A percentile compares a stretch with the other conserved stretches of the same genome.
phyloP scores from a whole-genome alignment of 2,329 filamentous ascomycete species.

The Nigrograna mackinnonii region DNA sequence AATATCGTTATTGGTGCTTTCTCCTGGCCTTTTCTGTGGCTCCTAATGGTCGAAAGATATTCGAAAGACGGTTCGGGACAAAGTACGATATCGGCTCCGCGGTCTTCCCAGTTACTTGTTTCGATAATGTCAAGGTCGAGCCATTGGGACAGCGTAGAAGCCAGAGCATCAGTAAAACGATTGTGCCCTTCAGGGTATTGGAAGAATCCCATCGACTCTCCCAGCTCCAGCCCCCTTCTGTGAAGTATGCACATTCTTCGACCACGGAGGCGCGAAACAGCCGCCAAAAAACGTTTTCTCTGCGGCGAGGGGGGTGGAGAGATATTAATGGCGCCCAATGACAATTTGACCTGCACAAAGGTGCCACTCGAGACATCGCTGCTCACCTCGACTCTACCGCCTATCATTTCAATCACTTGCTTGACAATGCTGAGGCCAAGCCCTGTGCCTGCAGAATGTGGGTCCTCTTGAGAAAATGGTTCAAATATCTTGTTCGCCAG shows the following conservation, averaged over 20 bases:
- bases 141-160: slow-evolving; percentile 20
- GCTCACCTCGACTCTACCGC: slow-evolving; percentile 23
- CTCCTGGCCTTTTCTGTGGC: slow-evolving; percentile 3
- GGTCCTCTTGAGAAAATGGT: slow-evolving; percentile 40
- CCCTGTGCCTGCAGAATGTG: slow-evolving; percentile 22
- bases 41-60: slow-evolving; percentile 29
- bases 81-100: slow-evolving; percentile 32
- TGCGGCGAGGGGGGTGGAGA: slow-evolving; percentile 3
- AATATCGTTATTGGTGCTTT: slow-evolving; percentile 32
- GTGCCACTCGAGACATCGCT: slow-evolving; percentile 22
- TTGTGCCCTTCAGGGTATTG: slow-evolving; percentile 14
- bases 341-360: slow-evolving; percentile 39
- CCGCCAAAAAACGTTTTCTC: slow-evolving; percentile 14
- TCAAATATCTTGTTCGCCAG: slow-evolving; percentile 34
- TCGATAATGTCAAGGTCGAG: slow-evolving; percentile 31
- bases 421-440: slow-evolving; percentile 28
- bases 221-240: slow-evolving; percentile 1
- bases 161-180: slow-evolving; percentile 24
- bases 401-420: slow-evolving; percentile 21
- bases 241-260: slow-evolving; percentile 31
- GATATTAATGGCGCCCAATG: slow-evolving; percentile 28
- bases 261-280: slow-evolving; percentile 19
- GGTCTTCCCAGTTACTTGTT: slow-evolving; percentile 23
- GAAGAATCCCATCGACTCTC: neutral
- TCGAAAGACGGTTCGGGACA: slow-evolving; percentile 36